Evolutionary conservation across 2,329 filamentous ascomycete species (phyloP).

Genomic region (Pseudopyrenochaeta lycopersici): DNA sequence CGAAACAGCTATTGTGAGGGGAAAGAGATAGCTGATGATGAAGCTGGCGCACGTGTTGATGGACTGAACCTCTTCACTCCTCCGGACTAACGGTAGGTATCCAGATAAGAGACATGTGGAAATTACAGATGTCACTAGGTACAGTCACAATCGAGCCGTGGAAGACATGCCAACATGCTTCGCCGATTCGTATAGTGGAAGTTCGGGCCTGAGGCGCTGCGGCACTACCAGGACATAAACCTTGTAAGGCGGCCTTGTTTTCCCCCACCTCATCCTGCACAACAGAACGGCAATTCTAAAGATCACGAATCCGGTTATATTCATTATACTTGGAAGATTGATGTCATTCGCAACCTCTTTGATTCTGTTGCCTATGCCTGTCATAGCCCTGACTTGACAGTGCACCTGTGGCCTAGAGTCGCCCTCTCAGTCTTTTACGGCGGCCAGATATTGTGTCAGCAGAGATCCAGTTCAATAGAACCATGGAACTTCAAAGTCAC

Average conservation of each 20-base stretch:
- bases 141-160: not conserved
- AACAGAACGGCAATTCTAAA: not conserved
- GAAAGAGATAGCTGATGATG: constrained; percentile 3
- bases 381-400: not conserved
- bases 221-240: not conserved
- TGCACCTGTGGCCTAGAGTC: not conserved
- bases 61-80: not conserved
- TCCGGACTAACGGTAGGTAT: not conserved
- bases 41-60: constrained; percentile 1
- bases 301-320: not conserved
- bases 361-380: not conserved
- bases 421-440: no score
- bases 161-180: not conserved
- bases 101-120: not conserved
- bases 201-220: not conserved
- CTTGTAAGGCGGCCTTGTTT: not conserved
- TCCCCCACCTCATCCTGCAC: not conserved
- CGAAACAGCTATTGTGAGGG: constrained; percentile 1
- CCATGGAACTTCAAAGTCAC: no score
- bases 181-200: not conserved
- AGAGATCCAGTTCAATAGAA: no score
- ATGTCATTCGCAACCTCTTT: not conserved
- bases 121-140: not conserved
- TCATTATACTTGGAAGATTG: not conserved
- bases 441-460: no score